Evolutionary conservation across 2,329 filamentous ascomycete genomes (phyloP).

Genomic region (Nemania sp.): DNA sequence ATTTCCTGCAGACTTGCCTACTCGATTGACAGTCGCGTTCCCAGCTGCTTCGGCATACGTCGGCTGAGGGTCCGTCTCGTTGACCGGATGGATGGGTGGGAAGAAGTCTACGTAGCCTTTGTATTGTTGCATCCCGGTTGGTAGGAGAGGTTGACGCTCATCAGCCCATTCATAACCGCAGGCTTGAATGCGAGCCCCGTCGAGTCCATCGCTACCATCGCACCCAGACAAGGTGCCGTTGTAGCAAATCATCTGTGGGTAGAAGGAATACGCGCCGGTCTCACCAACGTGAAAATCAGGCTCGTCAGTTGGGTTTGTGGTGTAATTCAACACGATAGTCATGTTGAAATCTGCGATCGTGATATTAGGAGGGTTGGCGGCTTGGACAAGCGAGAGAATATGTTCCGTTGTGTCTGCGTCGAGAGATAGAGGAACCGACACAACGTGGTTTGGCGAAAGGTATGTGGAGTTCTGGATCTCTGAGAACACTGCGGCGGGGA

Average conservation of each 20-base stretch:
- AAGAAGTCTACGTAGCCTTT: not conserved
- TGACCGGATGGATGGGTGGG: not conserved
- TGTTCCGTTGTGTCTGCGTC: no score
- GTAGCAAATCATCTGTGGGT: not conserved
- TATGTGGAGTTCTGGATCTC: not conserved
- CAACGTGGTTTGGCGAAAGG: no score
- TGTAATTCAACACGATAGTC: no score
- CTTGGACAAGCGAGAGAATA: no score
- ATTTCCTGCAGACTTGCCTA: not conserved
- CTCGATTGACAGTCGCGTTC: conserved; percentile 13
- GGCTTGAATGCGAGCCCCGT: conserved; percentile 8
- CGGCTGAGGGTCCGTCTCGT: conserved; percentile 9
- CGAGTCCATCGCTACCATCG: not conserved
- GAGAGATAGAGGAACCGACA: no score
- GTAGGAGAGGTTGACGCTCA: conserved; percentile 1
- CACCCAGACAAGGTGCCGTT: conserved; percentile 15
- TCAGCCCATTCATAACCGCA: conserved; percentile 12
- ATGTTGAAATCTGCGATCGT: no score
- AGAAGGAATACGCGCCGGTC: not conserved
- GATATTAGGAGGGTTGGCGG: no score
- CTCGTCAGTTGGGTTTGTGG: conserved; percentile 3
- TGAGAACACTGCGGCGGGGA: not conserved
- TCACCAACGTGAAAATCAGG: conserved; percentile 1
- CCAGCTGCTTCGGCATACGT: conserved; percentile 14
- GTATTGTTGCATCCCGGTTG: conserved; percentile 10